Evolutionary conservation across 331 rosid genomes (phyloP).

Genomic region (Rosa hybrid): DNA sequence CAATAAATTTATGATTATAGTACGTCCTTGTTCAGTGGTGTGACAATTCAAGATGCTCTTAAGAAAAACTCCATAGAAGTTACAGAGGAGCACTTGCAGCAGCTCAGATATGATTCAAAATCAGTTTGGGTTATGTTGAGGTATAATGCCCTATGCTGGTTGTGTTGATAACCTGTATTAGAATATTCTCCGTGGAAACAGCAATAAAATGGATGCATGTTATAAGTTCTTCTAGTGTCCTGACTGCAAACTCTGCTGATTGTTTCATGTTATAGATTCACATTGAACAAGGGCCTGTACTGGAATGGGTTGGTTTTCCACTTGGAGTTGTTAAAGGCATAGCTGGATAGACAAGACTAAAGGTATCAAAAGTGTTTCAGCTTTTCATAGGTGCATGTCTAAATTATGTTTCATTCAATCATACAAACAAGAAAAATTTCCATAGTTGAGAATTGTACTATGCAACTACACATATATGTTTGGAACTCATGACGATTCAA

Average conservation of each 20-base stretch:
- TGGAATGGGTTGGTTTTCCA: slow-evolving; percentile 82
- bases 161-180: background rate
- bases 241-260: slow-evolving; percentile 8
- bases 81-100: slow-evolving; percentile 57
- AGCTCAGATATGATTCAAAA: slow-evolving; percentile 76
- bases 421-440: background rate
- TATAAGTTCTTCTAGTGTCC: background rate
- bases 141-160: slow-evolving; percentile 36
- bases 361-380: slow-evolving; percentile 43
- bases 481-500: background rate
- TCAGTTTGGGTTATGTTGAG: slow-evolving; percentile 94
- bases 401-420: background rate
- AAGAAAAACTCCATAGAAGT: slow-evolving; percentile 60
- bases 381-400: background rate
- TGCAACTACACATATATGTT: background rate
- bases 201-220: background rate
- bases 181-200: slow-evolving; percentile 2
- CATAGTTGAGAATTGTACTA: background rate
- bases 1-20: slow-evolving; percentile 17
- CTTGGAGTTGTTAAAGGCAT: slow-evolving; percentile 93
- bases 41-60: slow-evolving; percentile 57
- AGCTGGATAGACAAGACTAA: slow-evolving; percentile 93
- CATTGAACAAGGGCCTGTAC: slow-evolving; percentile 94
- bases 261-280: slow-evolving; percentile 62
- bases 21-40: slow-evolving; percentile 48